Conservation (phyloP, 2,329 filamentous ascomycete genomes). For the Ophiognomonia clavigignenti-juglandacearum region DNA sequence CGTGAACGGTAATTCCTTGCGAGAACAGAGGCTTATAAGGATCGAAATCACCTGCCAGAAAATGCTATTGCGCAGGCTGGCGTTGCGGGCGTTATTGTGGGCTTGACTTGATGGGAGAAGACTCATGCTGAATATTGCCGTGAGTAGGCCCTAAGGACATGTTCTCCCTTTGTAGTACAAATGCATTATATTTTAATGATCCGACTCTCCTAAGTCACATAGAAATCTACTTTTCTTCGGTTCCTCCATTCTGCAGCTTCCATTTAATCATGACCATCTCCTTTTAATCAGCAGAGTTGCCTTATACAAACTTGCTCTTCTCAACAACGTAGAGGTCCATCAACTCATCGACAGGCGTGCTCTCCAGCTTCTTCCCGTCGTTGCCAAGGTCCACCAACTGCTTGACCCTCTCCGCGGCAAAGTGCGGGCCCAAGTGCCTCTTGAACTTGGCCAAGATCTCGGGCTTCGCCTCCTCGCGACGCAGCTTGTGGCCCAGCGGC, state of each 20-base stretch:
- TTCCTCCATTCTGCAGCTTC: no score
- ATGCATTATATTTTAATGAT: slow-evolving; percentile 4
- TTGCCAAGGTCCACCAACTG: slow-evolving; percentile 76
- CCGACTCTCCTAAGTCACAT: background rate
- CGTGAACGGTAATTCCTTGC: no score
- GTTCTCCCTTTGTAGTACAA: background rate
- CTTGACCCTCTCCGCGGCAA: slow-evolving; percentile 69
- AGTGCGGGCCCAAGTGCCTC: slow-evolving; percentile 84
- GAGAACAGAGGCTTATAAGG: no score
- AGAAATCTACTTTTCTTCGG: background rate
- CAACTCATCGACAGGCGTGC: slow-evolving; percentile 84
- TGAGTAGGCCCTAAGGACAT: no score
- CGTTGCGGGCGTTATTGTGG: no score
- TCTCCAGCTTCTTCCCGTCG: slow-evolving; percentile 70
- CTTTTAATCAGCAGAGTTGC: no score
- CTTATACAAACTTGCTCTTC: slow-evolving; percentile 16
- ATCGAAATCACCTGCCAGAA: no score
- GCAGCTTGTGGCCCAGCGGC: slow-evolving; percentile 84
- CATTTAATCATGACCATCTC: background rate
- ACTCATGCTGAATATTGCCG: no score
- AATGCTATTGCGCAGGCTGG: no score
- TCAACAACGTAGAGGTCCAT: slow-evolving; percentile 64
- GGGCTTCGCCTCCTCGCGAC: slow-evolving; percentile 95
- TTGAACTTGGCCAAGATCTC: slow-evolving; percentile 95
- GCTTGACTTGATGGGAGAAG: no score